Evolutionary conservation across 495 filamentous ascomycete species (phyloP).

Genomic region (Massariosphaeria phaeospora): DNA sequence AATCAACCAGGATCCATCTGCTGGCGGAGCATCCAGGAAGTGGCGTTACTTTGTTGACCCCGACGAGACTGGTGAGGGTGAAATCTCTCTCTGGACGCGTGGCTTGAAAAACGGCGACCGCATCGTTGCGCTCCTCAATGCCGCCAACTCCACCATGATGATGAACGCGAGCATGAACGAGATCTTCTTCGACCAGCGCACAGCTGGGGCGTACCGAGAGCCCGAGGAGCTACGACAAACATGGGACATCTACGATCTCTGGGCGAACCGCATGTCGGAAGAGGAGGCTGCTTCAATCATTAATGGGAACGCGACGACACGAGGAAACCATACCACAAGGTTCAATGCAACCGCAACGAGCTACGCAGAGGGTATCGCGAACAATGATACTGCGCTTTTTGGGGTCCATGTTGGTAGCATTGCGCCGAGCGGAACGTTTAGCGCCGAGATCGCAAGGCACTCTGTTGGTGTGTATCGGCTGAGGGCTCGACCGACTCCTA

Average conservation of each 20-base stretch:
- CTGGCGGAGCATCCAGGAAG: slow-evolving; percentile 17
- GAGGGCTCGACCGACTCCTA: slow-evolving; percentile 32
- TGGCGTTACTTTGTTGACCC: slow-evolving; percentile 26
- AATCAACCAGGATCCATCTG: slow-evolving; percentile 26
- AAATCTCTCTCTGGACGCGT: slow-evolving; percentile 50
- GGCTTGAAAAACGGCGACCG: slow-evolving; percentile 45
- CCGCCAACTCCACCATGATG: slow-evolving; percentile 37
- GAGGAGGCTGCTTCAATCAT: slow-evolving; percentile 45
- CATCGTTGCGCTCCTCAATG: slow-evolving; percentile 49
- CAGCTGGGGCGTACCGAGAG: slow-evolving; percentile 41
- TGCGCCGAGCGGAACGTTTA: slow-evolving; percentile 40
- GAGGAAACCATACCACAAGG: slow-evolving; percentile 29
- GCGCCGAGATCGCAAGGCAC: slow-evolving; percentile 44
- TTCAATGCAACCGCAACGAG: slow-evolving; percentile 45
- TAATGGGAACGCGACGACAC: slow-evolving; percentile 19
- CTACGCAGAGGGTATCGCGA: slow-evolving; percentile 42
- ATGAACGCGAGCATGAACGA: slow-evolving; percentile 53
- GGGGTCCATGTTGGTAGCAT: slow-evolving; percentile 45
- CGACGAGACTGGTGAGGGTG: slow-evolving; percentile 40
- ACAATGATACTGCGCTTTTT: slow-evolving; percentile 41
- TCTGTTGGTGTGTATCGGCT: slow-evolving; percentile 47
- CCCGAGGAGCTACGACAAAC: slow-evolving; percentile 36
- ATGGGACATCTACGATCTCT: slow-evolving; percentile 56
- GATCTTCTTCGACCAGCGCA: slow-evolving; percentile 49
- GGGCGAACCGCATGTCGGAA: slow-evolving; percentile 51